A percentile compares a stretch with the other conserved stretches of the same genome.
Conservation (phyloP, 2,329 filamentous ascomycete species). For the Pseudogymnoascus sp. region DNA sequence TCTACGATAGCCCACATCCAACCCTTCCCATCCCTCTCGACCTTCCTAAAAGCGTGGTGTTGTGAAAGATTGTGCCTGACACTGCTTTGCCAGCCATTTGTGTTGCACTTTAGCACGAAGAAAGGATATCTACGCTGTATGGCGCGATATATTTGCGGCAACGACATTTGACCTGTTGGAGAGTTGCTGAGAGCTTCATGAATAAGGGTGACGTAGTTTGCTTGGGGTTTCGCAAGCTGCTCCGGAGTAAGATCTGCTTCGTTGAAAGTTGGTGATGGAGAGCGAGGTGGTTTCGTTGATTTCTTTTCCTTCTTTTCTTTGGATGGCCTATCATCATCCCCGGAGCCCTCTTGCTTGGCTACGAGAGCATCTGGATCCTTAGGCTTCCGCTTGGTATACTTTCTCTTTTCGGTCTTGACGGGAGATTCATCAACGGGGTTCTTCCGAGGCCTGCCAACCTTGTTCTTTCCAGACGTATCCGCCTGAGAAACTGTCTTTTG, state of each 20-base stretch:
- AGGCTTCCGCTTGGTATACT: conserved; percentile 57
- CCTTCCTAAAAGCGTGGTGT: conserved; percentile 47
- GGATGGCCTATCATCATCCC: conserved; percentile 35
- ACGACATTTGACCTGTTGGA: conserved; percentile 42
- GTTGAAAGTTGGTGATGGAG: conserved; percentile 48
- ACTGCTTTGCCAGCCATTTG: conserved; percentile 54
- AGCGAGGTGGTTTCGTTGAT: conserved; percentile 30
- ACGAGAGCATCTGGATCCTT: conserved; percentile 36
- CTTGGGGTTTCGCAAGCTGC: conserved; percentile 58
- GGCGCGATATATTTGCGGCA: conserved; percentile 53
- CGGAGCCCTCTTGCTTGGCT: conserved; percentile 49
- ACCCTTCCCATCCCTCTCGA: conserved; percentile 47
- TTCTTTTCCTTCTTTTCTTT: conserved; percentile 55
- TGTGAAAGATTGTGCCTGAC: conserved; percentile 56
- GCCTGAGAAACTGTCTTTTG: conserved; percentile 41
- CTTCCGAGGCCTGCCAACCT: conserved; percentile 59
- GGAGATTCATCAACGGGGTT: conserved; percentile 52
- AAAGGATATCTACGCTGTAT: conserved; percentile 52
- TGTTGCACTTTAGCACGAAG: conserved; percentile 46
- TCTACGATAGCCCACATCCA: conserved; percentile 49
- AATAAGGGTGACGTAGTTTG: conserved; percentile 52
- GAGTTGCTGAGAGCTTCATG: conserved; percentile 48
- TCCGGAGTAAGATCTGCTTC: conserved; percentile 58
- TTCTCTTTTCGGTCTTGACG: conserved; percentile 54
- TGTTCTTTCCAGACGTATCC: conserved; percentile 44